A percentile compares a stretch with the other conserved stretches of the same genome.
Conservation (phyloP, 108 stramenopile genomes). For the Cyclostephanos tholiformis region DNA sequence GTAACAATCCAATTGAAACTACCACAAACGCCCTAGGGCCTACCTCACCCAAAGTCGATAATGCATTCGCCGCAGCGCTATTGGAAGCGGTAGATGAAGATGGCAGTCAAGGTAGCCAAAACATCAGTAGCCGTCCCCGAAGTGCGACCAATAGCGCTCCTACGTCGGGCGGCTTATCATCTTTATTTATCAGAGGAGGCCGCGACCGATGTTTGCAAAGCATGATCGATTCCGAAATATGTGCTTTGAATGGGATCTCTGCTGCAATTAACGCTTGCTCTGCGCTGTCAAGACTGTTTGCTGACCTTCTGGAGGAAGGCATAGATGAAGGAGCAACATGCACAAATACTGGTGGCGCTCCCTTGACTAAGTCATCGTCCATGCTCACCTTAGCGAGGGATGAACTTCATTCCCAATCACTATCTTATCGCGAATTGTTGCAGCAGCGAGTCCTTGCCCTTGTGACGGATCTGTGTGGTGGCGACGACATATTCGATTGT, state of each 20-base stretch:
- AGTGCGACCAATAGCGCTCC: conserved; percentile 46
- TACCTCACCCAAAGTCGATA: conserved; percentile 26
- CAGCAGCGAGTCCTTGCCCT: conserved; percentile 40
- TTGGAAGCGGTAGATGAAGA: conserved; percentile 80
- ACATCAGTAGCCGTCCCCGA: not conserved
- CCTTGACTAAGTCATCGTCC: conserved; percentile 20
- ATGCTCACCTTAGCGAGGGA: conserved; percentile 82
- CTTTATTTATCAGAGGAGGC: conserved; percentile 33
- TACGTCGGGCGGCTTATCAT: conserved; percentile 58
- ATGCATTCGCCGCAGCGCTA: conserved; percentile 75
- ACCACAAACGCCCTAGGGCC: not conserved
- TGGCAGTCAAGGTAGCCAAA: conserved; percentile 21
- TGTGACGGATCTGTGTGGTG: conserved; percentile 68
- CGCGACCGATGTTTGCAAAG: conserved; percentile 48
- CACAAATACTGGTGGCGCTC: conserved; percentile 11
- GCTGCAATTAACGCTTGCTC: conserved; percentile 69
- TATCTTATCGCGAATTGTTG: conserved; percentile 55
- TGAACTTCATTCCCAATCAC: conserved; percentile 68
- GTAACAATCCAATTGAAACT: conserved; percentile 8
- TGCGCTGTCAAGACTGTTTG: conserved; percentile 64
- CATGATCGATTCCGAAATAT: conserved; percentile 68
- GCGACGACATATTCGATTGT: conserved; percentile 50
- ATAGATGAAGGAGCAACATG: conserved; percentile 15
- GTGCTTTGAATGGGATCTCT: conserved; percentile 74
- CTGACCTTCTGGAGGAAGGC: conserved; percentile 51